These are phyloP conservation scores for Trichoderma erinaceum DNA, from an alignment of 495 filamentous ascomycete species.

Conservation along the genomic window DNA sequence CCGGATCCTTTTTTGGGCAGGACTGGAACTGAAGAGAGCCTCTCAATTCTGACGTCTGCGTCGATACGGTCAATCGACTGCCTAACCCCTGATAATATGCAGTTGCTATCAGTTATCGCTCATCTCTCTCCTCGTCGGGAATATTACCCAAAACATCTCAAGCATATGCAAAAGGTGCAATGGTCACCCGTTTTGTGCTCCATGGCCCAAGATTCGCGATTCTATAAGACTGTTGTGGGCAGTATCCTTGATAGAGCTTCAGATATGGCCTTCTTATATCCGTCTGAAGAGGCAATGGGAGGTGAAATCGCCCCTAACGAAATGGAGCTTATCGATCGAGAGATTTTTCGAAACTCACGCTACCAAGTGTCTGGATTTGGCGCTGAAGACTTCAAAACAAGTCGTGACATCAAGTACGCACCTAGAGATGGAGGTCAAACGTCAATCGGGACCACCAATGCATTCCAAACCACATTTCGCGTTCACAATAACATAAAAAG, in stretches of 20 bases:
- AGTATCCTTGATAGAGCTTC: conserved; percentile 35
- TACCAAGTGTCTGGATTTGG: conserved; percentile 49
- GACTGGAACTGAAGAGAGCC: conserved; percentile 59
- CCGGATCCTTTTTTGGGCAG: conserved; percentile 50
- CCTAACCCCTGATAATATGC: conserved; percentile 24
- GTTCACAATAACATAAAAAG: not conserved
- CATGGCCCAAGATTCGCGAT: conserved; percentile 45
- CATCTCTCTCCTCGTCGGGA: conserved; percentile 43
- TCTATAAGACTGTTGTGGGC: conserved; percentile 38
- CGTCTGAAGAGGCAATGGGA: conserved; percentile 19
- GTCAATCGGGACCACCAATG: conserved; percentile 5
- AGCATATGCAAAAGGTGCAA: conserved; percentile 25
- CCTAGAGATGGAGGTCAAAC: conserved; percentile 22
- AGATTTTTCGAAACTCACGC: conserved; percentile 39
- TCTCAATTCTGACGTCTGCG: conserved; percentile 45
- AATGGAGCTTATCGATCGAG: conserved; percentile 32
- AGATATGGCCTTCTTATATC: not conserved
- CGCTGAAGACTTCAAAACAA: conserved; percentile 39
- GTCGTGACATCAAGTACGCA: conserved; percentile 31
- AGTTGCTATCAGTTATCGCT: conserved; percentile 40
- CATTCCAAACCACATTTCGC: not conserved
- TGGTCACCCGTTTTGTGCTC: conserved; percentile 31
- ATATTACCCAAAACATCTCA: conserved; percentile 23
- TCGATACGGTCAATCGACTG: conserved; percentile 45
- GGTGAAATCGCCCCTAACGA: conserved; percentile 3